Base-by-base conservation (phyloP, 169 alveolate species). In the Eimeria acervulina region DNA sequence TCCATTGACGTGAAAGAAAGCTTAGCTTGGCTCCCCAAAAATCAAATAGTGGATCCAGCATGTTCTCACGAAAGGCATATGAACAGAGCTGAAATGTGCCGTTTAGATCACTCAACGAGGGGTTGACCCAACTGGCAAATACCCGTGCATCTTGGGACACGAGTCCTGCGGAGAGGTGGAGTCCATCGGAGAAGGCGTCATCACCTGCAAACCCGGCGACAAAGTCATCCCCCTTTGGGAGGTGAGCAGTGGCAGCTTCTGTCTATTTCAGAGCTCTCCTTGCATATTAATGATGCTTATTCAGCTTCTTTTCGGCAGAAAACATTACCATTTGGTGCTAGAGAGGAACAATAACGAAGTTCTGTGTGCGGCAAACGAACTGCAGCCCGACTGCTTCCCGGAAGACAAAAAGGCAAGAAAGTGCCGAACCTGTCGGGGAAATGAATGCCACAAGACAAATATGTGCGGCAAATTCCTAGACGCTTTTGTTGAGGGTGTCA, bases 91-190 rank as follows among this genome's bases (percentile, higher is more conserved):
- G 13, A 40, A 74, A 74, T 72, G 87, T 38, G 87, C 40, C 47
- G 51, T 66, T 38, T 68, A 90, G 95, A 76, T 90, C 59, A 90
- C 95, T 15, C 95, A 76, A 42, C 96, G 97, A 61, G 98, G 98
- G 17, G 98, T 95, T 42, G 98, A 98, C 90, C 98, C 98, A 26
- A 98, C 97, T 84, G 98, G 97, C 5, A 80, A 80, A 13, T 97
- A 95, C 97, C 98, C 98, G 0, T 87, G 97, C 72, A 97, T 98
- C 89, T 72, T 97, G 61, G 98, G 98, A 17, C 98, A 98, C 92
- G 98, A 98, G 96, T 98, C 98, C 40, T 96, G 97, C n/a, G 98
- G 97, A 31, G 90, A 97, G 88, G 98, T 98, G 47, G 98, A 98
- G 91, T 95, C 97, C 68, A 89, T 98, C 47, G 98, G 98, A 47